Base-by-base conservation (phyloP, 345 rosid genomes). In the Leavenworthia alabamica region DNA sequence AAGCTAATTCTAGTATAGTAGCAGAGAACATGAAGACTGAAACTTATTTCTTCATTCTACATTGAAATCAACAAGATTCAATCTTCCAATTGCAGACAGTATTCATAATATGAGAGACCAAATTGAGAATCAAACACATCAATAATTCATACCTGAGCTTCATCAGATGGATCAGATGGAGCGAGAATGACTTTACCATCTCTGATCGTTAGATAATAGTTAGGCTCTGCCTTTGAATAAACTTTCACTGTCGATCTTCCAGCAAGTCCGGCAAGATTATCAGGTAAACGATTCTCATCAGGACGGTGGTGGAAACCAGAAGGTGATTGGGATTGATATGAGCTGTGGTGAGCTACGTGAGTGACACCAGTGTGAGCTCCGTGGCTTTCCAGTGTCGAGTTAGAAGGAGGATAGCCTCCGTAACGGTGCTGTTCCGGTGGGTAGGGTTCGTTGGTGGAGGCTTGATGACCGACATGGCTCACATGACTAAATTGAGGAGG, bases 121-220 rank as follows among this genome's bases (percentile, higher is more conserved):
- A 62, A 26, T 28, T 49, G 29, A 49, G 57, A n/a, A n/a, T n/a
- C n/a, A n/a, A n/a, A n/a, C n/a, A n/a, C n/a, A n/a, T n/a, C n/a
- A n/a, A n/a, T n/a, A n/a, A n/a, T n/a, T n/a, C n/a, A n/a, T n/a
- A 44, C 98, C 78, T 89, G 95, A 43, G 67, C 81, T 37, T 72
- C 71, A 73, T 89, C 84, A 37, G 75, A 69, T 6, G 88, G 82
- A 74, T 82, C 67, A 3, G 82, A 59, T 24, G 69, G 77, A 1
- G 86, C 93, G 36, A 92, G 82, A 61, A 85, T 27, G 64, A 89
- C 86, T 42, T 80, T 79, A 16, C 81, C 80, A 23, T 79, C 85
- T 62, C 80, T 79, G 48, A 92, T 70, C 8, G 87, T 78, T 37
- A 91, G 81, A 33, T 64, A 57, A 51, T 72, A 83, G 40, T 78